phyloP scores from a whole-genome alignment of 106 monocot species.

The Acorus gramineus region DNA sequence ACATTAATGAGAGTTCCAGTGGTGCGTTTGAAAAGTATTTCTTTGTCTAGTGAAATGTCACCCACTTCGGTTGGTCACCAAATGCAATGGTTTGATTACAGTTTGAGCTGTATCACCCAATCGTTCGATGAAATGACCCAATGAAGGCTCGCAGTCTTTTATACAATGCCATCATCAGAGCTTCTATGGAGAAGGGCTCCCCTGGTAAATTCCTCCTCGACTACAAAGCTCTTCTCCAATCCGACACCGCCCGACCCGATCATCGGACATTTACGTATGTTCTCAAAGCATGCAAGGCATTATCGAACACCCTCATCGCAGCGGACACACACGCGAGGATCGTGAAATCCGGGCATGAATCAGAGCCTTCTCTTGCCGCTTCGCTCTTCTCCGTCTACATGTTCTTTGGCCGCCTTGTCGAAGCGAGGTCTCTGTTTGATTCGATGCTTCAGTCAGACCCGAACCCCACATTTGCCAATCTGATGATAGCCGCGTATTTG shows the following conservation, averaged over 20 bases:
- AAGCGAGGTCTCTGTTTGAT: constrained; percentile 24
- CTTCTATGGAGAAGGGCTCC: constrained; percentile 30
- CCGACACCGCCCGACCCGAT: constrained; percentile 19
- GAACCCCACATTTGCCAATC: constrained; percentile 25
- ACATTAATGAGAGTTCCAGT: too few species aligned
- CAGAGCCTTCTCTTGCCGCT: neutral
- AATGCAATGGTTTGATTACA: too few species aligned
- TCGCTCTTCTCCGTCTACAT: constrained; percentile 24
- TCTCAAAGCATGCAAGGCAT: constrained; percentile 21
- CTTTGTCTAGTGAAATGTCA: too few species aligned
- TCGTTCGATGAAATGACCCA: constrained; percentile 8
- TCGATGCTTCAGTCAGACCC: constrained; percentile 2
- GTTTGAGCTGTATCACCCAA: neutral
- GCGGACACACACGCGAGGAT: constrained; percentile 18
- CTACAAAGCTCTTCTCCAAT: constrained; percentile 18
- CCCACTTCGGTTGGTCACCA: too few species aligned
- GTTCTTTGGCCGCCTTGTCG: constrained; percentile 1
- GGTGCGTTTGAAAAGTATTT: too few species aligned
- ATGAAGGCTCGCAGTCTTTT: neutral
- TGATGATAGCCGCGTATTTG: constrained; percentile 25
- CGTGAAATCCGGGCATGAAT: constrained; percentile 13
- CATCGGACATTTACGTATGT: constrained; percentile 24
- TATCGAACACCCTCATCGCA: constrained; percentile 1
- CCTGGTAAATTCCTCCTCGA: constrained; percentile 16
- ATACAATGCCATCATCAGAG: constrained; percentile 28